These are phyloP conservation scores for Dioszegia hungarica DNA, from an alignment of 768 basidiomycete species.

Conservation along the genomic window DNA sequence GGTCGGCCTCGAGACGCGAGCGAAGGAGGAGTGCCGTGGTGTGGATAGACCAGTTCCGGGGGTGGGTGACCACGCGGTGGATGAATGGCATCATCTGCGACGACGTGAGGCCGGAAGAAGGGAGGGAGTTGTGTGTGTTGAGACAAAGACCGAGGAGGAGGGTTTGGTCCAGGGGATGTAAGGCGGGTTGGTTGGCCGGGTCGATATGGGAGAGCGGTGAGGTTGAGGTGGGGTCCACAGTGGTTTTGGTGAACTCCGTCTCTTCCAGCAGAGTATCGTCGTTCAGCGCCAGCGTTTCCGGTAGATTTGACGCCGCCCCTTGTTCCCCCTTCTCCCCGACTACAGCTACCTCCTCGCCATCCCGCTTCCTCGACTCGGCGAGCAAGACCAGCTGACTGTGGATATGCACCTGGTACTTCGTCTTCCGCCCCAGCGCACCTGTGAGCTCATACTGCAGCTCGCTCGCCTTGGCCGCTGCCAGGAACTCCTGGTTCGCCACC, in stretches of 20 bases:
- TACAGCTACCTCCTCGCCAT: slow-evolving; percentile 1
- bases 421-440: slow-evolving; percentile 86
- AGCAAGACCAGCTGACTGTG: slow-evolving; percentile 86
- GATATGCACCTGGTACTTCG: slow-evolving; percentile 83
- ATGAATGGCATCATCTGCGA: slow-evolving; percentile 94
- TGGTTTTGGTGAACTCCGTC: slow-evolving; percentile 80
- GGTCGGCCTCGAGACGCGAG: slow-evolving; percentile 78
- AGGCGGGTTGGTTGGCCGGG: slow-evolving; percentile 73
- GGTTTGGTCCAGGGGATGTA: slow-evolving; percentile 90
- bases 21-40: slow-evolving; percentile 93
- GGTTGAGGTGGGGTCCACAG: slow-evolving; percentile 23
- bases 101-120: slow-evolving; percentile 78
- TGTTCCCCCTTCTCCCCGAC: background rate
- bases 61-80: slow-evolving; percentile 78
- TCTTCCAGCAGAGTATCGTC: slow-evolving; percentile 95
- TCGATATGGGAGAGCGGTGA: slow-evolving; percentile 66
- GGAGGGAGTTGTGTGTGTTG: slow-evolving; percentile 71
- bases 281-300: slow-evolving; percentile 78
- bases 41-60: slow-evolving; percentile 88
- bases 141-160: slow-evolving; percentile 87
- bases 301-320: slow-evolving; percentile 2
- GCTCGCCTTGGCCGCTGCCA: slow-evolving; percentile 68
- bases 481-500: slow-evolving; percentile 68
- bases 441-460: slow-evolving; percentile 84
- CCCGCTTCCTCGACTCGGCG: slow-evolving; percentile 68